phyloP scores from a whole-genome alignment of 495 filamentous ascomycete species.

The Cryomyces antarcticus region DNA sequence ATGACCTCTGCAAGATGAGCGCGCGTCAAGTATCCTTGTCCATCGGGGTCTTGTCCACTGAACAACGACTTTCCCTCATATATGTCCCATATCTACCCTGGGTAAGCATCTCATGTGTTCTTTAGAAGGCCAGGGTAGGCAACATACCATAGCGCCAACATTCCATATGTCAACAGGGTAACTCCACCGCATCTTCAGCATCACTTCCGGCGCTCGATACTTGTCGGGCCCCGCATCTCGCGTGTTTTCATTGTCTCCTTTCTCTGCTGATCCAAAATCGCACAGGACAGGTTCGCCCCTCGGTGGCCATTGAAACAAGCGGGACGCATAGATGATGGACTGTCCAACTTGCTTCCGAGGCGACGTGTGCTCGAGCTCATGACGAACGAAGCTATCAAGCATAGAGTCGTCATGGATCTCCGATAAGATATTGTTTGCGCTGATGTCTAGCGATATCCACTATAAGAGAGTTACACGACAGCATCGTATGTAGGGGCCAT shows the following conservation, averaged over 20 bases:
- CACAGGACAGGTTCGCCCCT: slow-evolving; percentile 18
- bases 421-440: slow-evolving; percentile 18
- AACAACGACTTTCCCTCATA: slow-evolving; percentile 28
- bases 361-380: slow-evolving; percentile 13
- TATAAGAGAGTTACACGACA: not conserved
- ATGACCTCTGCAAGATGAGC: slow-evolving; percentile 29
- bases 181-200: slow-evolving; percentile 2
- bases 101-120: slow-evolving; percentile 8
- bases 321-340: slow-evolving; percentile 14
- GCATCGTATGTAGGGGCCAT: not conserved
- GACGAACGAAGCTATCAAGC: not conserved
- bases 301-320: slow-evolving; percentile 6
- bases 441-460: slow-evolving; percentile 9
- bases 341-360: slow-evolving; percentile 15
- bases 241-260: slow-evolving; percentile 14
- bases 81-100: slow-evolving; percentile 27
- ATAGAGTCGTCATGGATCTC: slow-evolving; percentile 2
- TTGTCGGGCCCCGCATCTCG: slow-evolving; percentile 16
- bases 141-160: slow-evolving; percentile 3
- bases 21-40: slow-evolving; percentile 21
- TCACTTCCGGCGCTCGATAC: slow-evolving; percentile 19
- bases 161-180: slow-evolving; percentile 3
- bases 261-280: slow-evolving; percentile 22
- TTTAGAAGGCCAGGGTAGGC: slow-evolving; percentile 1
- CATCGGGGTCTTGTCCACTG: slow-evolving; percentile 22